Evolutionary conservation across 2,329 filamentous ascomycete species (phyloP), one percentile per base, ranked within the genome.

Genomic region (Calonectria honghensis): DNA sequence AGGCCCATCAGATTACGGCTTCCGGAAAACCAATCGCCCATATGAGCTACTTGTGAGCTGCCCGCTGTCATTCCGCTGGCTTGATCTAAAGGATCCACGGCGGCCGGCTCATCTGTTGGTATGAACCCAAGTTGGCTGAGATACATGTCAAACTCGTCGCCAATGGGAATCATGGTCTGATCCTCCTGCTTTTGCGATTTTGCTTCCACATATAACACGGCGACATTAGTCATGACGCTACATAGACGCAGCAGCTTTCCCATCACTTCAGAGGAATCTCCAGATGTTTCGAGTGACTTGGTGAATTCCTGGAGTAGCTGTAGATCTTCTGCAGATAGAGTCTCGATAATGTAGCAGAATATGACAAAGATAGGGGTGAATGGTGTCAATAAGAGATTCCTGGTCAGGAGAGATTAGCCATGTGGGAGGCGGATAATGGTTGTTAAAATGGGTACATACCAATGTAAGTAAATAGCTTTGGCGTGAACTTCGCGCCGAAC

Each of bases 21-120:
- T 1, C 92, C 91, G 4, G 90, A 91, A 77, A 93, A 93, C 92
- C 92, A 94, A 75, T 93, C 91, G 2, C 90, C 90, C 73, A 93
- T 83, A 59, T 91, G 89, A 39, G 88, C 79, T n/a, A 82, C 80
- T 73, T 84, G 84, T 10, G 81, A 77, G 70, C 70, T 82, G n/a
- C 83, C 81, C 4, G 75, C 69, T 6, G 76, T 74, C 9, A 78
- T 72, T 20, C 73, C 78, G 41, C 75, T 79, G 18, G 79, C 74
- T 35, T 82, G 73, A 16, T 59, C 63, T 4, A 67, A 31, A n/a
- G 74, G 50, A 24, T 73, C 66, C 48, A 78, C 77, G 71, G 83
- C 80, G 27, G 78, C 65, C 11, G 82, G 80, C 65, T 85, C 83
- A 32, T 83, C 85, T 6, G 76, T 78, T 68, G 89, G 89, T 75